Evolutionary conservation across 805 yeast genomes (phyloP).

Genomic region (Candida dajiaensis): DNA sequence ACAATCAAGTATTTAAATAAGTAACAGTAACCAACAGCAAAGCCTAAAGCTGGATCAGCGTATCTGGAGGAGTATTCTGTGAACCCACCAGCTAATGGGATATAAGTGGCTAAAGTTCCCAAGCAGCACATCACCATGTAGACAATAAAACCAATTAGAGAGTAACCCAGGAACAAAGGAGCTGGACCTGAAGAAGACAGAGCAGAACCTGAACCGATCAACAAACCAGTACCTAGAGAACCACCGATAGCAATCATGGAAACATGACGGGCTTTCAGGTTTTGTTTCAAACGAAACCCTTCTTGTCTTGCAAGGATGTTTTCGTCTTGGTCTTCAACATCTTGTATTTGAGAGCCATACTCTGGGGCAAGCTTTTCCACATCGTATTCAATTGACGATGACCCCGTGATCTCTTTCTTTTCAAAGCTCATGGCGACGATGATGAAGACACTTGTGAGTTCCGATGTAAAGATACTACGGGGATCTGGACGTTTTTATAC

Average conservation of each 20-base stretch:
- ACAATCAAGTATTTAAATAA: constrained; percentile 15
- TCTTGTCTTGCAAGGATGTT: constrained; percentile 3
- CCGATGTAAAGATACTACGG: background rate
- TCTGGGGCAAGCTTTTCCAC: constrained; percentile 2
- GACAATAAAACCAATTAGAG: constrained; percentile 61
- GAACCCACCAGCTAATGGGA: constrained; percentile 59
- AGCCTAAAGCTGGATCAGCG: constrained; percentile 15
- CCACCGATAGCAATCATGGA: constrained; percentile 80
- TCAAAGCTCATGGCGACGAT: background rate
- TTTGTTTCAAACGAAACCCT: constrained; percentile 11
- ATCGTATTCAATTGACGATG: background rate
- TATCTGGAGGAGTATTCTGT: constrained; percentile 51
- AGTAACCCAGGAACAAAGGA: constrained; percentile 42
- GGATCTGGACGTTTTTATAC: background rate
- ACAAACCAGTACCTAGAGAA: constrained; percentile 74
- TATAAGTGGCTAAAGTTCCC: constrained; percentile 61
- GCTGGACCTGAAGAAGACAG: constrained; percentile 69
- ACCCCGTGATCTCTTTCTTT: background rate
- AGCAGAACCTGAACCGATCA: constrained; percentile 73
- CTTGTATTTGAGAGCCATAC: constrained; percentile 34
- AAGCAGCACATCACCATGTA: constrained; percentile 59
- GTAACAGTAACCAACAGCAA: constrained; percentile 21
- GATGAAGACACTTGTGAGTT: no score
- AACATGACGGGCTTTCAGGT: constrained; percentile 48
- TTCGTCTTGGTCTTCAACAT: background rate